Evolutionary conservation across 208 protist species (phyloP), one percentile per base, ranked within the genome.

Genomic region (Leishmania gerbilli): DNA sequence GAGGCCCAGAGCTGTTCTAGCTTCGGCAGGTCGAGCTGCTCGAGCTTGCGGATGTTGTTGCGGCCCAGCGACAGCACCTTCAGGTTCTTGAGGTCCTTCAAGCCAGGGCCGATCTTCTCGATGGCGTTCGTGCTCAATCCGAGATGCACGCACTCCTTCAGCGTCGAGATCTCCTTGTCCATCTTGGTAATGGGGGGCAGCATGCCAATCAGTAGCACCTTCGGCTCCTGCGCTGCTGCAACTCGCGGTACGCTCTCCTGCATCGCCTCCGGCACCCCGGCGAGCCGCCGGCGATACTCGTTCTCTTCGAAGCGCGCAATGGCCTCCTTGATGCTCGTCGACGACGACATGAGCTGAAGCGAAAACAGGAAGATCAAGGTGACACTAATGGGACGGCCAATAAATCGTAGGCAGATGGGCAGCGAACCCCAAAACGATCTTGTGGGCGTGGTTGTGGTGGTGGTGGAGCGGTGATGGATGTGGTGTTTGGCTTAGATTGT

Each of bases 1-100:
- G 96, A 99, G 3, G 98, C 81, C 98, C 98, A 99, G 45, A 99
- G 89, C 88, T 99, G 91, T 86, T 98, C 87, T n/a, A 99, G 90
- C 75, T 97, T 96, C 34, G 90, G 93, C 42, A 96, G 82, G 79
- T 99, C 98, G 9, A 99, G 91, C 79, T 98, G 96, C 90, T 99
- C 97, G 45, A 99, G 81, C 88, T 98, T 99, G 74, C 98, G 99
- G 74, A 99, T 98, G 56, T 80, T 87, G 90, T 99, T 99, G 60
- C 98, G 91, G 21, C 94, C 96, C 11, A 99, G 92, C 11, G 97
- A 99, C 7, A 99, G 87, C 31, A 98, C 94, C 87, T 98, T 96
- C 2, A 99, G 79, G 45, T 96, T 95, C 82, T 96, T 96, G 58
- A 99, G 75, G 71, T 98, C 97, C 78, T 96, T 95, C 74, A 99